Evolutionary conservation across 306 rosid genomes (phyloP).

Genomic region (Morella rubra): DNA sequence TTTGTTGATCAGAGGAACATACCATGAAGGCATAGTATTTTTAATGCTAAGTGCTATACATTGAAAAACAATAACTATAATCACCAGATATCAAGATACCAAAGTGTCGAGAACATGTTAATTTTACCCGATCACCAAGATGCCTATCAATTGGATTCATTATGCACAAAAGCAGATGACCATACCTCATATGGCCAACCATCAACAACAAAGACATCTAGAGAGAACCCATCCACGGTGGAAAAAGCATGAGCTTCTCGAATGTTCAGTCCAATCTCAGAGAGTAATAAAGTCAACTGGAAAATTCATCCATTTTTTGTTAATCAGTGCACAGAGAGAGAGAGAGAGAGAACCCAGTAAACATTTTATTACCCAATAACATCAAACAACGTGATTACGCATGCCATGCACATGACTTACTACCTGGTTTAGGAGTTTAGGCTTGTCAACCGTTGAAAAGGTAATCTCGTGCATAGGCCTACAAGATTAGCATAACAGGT

Average conservation of each 20-base stretch:
- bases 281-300: constrained; percentile 87
- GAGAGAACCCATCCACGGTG: constrained; percentile 89
- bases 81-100: constrained; percentile 17
- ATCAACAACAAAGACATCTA: constrained; percentile 95
- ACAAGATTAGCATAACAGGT: constrained; percentile 19
- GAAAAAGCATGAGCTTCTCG: constrained; percentile 99
- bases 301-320: constrained; percentile 27
- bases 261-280: constrained; percentile 93
- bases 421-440: constrained; percentile 98
- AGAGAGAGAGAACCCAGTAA: constrained; percentile 16
- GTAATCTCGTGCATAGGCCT: constrained; percentile 99
- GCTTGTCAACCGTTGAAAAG: constrained; percentile 91
- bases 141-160: constrained; percentile 20
- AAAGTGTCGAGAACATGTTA: constrained; percentile 17
- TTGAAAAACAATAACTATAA: constrained; percentile 17
- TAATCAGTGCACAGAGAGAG: constrained; percentile 14
- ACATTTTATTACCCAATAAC: constrained; percentile 19
- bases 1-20: constrained; percentile 20
- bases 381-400: constrained; percentile 4
- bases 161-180: constrained; percentile 17
- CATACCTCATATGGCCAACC: constrained; percentile 94
- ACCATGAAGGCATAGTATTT: constrained; percentile 10
- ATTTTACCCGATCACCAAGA: constrained; percentile 22
- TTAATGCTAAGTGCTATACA: background rate
- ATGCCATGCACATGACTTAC: constrained; percentile 25